Conservation (phyloP, 2,329 filamentous ascomycete species). For the Paecilomyces niveus region DNA sequence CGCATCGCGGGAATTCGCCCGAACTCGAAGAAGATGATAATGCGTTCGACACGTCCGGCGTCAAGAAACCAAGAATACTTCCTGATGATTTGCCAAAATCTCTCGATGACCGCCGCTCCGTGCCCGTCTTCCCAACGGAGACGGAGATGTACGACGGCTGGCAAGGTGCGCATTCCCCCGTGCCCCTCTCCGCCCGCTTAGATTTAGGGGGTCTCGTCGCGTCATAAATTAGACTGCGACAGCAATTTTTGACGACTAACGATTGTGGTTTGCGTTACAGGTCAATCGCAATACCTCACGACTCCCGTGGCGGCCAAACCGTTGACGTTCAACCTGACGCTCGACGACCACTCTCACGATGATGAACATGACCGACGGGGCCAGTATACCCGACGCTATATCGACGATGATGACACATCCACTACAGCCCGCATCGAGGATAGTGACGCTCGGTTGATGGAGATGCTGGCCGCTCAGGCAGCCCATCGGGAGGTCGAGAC, state of each 20-base stretch:
- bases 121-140: constrained; percentile 64
- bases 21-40: constrained; percentile 3
- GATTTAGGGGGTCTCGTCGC: not conserved
- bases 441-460: constrained; percentile 81
- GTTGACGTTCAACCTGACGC: constrained; percentile 73
- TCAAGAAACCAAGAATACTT: constrained; percentile 41
- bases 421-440: constrained; percentile 54
- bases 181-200: not conserved
- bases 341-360: constrained; percentile 71
- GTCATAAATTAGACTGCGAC: not conserved
- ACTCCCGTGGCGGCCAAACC: constrained; percentile 79
- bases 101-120: constrained; percentile 74
- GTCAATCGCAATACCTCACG: constrained; percentile 91
- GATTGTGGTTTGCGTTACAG: constrained; percentile 40
- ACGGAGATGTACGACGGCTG: constrained; percentile 98
- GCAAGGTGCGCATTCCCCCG: constrained; percentile 62
- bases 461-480: constrained; percentile 94
- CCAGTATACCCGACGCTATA: constrained; percentile 22
- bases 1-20: constrained; percentile 19
- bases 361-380: constrained; percentile 42
- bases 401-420: constrained; percentile 15
- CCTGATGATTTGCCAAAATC: constrained; percentile 85
- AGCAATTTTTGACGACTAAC: not conserved
- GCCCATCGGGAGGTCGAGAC: constrained; percentile 65
- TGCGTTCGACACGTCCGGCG: constrained; percentile 3